phyloP scores from a whole-genome alignment of 805 yeast genomes.

The Suhomyces tanzawaensis region DNA sequence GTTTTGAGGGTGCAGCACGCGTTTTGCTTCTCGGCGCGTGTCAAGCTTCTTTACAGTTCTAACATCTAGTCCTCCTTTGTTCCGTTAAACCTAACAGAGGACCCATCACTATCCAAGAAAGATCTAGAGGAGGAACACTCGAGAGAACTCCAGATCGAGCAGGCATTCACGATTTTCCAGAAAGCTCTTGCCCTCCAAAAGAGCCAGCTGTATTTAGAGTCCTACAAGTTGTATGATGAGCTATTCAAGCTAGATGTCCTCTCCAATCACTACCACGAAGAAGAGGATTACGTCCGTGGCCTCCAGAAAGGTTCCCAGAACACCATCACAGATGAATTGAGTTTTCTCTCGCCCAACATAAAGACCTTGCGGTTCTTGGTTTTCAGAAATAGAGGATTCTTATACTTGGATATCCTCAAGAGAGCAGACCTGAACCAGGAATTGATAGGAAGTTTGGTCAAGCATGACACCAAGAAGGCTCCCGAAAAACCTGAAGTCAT shows the following conservation, averaged over 20 bases:
- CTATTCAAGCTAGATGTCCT: conserved; percentile 71
- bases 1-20: no score
- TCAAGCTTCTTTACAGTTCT: no score
- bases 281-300: conserved; percentile 35
- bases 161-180: conserved; percentile 75
- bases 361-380: conserved; percentile 73
- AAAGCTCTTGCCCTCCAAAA: conserved; percentile 65
- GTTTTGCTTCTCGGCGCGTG: no score
- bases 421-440: conserved; percentile 7
- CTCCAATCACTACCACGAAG: conserved; percentile 40
- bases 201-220: conserved; percentile 41
- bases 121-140: conserved; percentile 78
- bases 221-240: conserved; percentile 56
- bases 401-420: conserved; percentile 48
- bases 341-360: conserved; percentile 62
- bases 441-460: conserved; percentile 3
- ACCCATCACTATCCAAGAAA: conserved; percentile 58
- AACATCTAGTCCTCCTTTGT: conserved; percentile 57
- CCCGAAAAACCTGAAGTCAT: conserved; percentile 18
- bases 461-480: not conserved
- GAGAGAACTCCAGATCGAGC: conserved; percentile 85
- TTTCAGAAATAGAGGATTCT: conserved; percentile 77
- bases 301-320: conserved; percentile 36
- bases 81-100: conserved; percentile 77
- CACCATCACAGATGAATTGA: conserved; percentile 37